Conservation (phyloP, 305 asterid species). For the Solanum hybrid region DNA sequence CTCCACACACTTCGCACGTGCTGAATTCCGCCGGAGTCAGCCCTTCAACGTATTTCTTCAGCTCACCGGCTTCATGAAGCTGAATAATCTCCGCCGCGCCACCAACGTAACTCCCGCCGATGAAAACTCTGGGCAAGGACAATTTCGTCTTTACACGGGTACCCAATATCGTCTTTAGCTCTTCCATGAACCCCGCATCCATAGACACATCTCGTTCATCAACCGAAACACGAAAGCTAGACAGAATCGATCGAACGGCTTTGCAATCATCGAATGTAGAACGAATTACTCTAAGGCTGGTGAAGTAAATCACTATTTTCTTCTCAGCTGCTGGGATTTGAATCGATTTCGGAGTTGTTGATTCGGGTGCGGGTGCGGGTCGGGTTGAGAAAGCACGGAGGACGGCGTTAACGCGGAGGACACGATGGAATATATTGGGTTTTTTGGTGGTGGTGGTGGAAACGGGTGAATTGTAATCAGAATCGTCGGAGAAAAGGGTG, state of each 20-base stretch:
- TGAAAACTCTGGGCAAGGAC: slow-evolving; percentile 74
- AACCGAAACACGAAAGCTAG: slow-evolving; percentile 51
- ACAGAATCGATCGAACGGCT: slow-evolving; percentile 54
- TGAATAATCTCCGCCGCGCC: slow-evolving; percentile 76
- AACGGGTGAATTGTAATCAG: background rate
- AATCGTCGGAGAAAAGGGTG: slow-evolving; percentile 39
- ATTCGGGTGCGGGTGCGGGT: slow-evolving; percentile 1
- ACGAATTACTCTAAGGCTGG: slow-evolving; percentile 74
- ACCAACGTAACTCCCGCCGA: slow-evolving; percentile 82
- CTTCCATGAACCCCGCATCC: slow-evolving; percentile 65
- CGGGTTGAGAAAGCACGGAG: slow-evolving; percentile 41
- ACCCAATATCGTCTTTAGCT: slow-evolving; percentile 62
- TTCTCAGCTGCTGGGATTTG: slow-evolving; percentile 64
- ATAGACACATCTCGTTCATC: slow-evolving; percentile 92
- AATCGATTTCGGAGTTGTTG: slow-evolving; percentile 23
- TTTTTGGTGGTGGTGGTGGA: slow-evolving; percentile 17
- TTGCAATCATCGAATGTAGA: slow-evolving; percentile 82
- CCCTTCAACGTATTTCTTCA: slow-evolving; percentile 51
- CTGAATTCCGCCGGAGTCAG: slow-evolving; percentile 30
- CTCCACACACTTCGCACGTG: slow-evolving; percentile 75
- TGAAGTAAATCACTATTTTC: slow-evolving; percentile 62
- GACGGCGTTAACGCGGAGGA: slow-evolving; percentile 45
- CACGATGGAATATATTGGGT: slow-evolving; percentile 52
- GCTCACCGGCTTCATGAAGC: slow-evolving; percentile 82
- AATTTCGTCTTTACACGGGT: slow-evolving; percentile 28